Evolutionary conservation across 2,329 filamentous ascomycete species (phyloP).

Genomic region (Sphaerulina populicola): DNA sequence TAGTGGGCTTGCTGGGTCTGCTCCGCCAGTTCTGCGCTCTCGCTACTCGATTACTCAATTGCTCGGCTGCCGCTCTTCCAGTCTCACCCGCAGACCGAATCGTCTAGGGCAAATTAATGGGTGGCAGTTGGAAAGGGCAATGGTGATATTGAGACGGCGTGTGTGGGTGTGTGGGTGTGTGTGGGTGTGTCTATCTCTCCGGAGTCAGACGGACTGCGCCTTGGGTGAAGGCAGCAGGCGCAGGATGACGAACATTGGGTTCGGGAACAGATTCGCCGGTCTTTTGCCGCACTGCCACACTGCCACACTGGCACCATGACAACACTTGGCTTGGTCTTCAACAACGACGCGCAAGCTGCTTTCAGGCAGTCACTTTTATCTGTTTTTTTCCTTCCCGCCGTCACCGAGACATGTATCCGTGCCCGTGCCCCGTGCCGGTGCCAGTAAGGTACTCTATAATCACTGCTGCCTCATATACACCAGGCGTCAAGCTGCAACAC

Average conservation of each 20-base stretch:
- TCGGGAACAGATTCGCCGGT: too few species aligned
- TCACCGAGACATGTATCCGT: background rate
- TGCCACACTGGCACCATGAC: background rate
- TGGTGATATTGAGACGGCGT: too few species aligned
- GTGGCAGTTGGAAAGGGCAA: background rate
- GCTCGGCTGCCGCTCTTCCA: background rate
- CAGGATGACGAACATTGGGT: background rate
- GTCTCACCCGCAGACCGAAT: background rate
- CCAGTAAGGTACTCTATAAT: too few species aligned
- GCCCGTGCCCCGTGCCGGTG: too few species aligned
- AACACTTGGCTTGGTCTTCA: background rate
- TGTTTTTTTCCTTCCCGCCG: background rate
- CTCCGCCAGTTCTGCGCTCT: constrained; percentile 5
- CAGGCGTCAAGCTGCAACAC: too few species aligned
- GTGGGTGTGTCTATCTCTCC: background rate
- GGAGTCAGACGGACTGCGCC: background rate
- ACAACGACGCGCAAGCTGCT: background rate
- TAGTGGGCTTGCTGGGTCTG: constrained; percentile 5
- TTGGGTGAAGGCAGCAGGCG: background rate
- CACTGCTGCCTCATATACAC: too few species aligned
- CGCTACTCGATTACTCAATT: background rate
- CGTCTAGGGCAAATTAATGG: background rate
- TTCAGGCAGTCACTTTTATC: background rate
- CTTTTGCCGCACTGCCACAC: background rate
- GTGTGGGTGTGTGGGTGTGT: too few species aligned